Conservation (phyloP, 495 filamentous ascomycete genomes). For the Talaromyces wortmannii region DNA sequence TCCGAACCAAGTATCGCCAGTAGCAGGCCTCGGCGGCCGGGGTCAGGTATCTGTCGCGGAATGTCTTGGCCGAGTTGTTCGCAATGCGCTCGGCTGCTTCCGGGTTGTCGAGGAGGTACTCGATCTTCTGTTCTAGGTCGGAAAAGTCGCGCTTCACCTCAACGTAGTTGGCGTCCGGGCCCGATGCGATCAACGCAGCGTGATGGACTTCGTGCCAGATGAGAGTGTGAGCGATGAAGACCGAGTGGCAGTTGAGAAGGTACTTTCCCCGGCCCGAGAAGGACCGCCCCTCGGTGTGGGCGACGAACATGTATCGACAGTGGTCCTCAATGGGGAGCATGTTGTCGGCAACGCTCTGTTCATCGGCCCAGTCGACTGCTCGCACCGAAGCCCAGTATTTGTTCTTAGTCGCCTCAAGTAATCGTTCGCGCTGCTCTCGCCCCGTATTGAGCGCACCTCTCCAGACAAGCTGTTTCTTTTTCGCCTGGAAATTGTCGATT, state of each 20-base stretch:
- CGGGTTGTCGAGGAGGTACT: slow-evolving; percentile 41
- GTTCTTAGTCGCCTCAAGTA: slow-evolving; percentile 36
- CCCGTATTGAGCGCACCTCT: slow-evolving; percentile 45
- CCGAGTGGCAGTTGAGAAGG: slow-evolving; percentile 51
- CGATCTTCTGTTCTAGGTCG: slow-evolving; percentile 45
- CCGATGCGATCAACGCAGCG: slow-evolving; percentile 28
- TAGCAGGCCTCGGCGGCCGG: slow-evolving; percentile 56
- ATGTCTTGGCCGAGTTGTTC: slow-evolving; percentile 43
- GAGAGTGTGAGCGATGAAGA: slow-evolving; percentile 42
- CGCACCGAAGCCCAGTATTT: slow-evolving; percentile 47
- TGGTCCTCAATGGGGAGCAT: slow-evolving; percentile 47
- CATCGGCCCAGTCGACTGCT: slow-evolving; percentile 40
- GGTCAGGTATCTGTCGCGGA: slow-evolving; percentile 53
- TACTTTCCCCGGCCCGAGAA: slow-evolving; percentile 57
- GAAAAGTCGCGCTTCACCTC: slow-evolving; percentile 47
- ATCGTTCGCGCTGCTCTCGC: slow-evolving; percentile 29
- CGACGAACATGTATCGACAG: slow-evolving; percentile 53
- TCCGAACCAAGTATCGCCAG: slow-evolving; percentile 47
- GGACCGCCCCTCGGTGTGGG: slow-evolving; percentile 49
- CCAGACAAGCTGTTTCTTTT: slow-evolving; percentile 64
- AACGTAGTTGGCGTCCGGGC: slow-evolving; percentile 54
- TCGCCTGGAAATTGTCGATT: slow-evolving; percentile 33
- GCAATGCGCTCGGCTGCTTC: slow-evolving; percentile 47
- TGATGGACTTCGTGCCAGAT: slow-evolving; percentile 36
- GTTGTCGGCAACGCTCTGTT: slow-evolving; percentile 26